A percentile compares a stretch with the other conserved stretches of the same genome.
These are phyloP conservation scores for Diaporthe sp. DNA, from an alignment of 2,329 filamentous ascomycete species.

Conservation along the genomic window DNA sequence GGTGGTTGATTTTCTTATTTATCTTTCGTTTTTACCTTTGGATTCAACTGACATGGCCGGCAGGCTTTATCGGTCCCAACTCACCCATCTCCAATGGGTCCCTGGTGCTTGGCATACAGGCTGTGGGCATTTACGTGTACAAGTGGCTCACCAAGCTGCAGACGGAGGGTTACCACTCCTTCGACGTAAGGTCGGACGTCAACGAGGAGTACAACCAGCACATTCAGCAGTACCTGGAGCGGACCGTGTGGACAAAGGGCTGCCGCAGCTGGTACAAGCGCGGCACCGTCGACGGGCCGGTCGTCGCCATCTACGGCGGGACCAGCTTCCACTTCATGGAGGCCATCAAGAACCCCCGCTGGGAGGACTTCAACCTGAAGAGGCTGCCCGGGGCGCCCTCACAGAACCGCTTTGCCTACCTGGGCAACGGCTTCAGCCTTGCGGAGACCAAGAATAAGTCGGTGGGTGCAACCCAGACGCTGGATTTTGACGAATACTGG, in stretches of 20 bases:
- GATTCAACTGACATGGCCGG: not conserved
- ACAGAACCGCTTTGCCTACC: constrained; percentile 40
- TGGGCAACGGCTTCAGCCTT: constrained; percentile 40
- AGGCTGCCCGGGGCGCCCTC: constrained; percentile 32
- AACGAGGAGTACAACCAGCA: constrained; percentile 46
- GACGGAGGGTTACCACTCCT: constrained; percentile 39
- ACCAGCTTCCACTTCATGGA: constrained; percentile 42
- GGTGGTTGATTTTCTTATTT: not conserved
- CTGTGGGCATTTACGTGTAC: constrained; percentile 43
- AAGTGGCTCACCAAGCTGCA: constrained; percentile 44
- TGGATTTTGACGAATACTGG: constrained; percentile 35
- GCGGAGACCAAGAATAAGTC: not conserved
- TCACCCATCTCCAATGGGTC: constrained; percentile 39
- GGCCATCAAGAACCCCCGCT: constrained; percentile 40
- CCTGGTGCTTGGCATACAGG: constrained; percentile 42
- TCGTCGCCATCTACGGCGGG: constrained; percentile 43
- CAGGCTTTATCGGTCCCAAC: constrained; percentile 37
- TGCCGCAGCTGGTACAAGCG: constrained; percentile 44
- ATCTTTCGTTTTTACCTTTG: not conserved
- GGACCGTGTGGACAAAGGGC: constrained; percentile 40
- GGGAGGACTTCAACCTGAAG: constrained; percentile 42
- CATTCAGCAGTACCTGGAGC: constrained; percentile 42
- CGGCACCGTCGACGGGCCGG: constrained; percentile 40
- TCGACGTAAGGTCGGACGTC: constrained; percentile 39
- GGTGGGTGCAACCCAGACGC: not conserved